Conservation (phyloP, 495 filamentous ascomycete species). For the Lepidopterella palustris region DNA sequence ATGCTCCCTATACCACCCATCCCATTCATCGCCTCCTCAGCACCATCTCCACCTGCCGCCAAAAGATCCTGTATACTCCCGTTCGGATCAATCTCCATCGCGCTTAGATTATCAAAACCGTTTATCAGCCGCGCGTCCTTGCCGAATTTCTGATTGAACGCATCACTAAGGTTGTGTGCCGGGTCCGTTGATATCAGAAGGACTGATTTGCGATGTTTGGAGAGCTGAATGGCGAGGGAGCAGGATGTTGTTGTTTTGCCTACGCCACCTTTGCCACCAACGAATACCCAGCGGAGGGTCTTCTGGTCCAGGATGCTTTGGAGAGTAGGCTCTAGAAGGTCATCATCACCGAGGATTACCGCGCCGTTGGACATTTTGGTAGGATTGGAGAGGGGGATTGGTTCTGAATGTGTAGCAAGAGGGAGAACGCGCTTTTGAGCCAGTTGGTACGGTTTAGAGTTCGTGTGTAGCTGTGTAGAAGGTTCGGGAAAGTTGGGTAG, state of each 20-base stretch:
- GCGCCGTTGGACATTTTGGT: conserved; percentile 52
- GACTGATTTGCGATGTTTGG: conserved; percentile 89
- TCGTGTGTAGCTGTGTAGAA: background rate
- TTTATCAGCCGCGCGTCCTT: conserved; percentile 92
- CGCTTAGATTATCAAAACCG: conserved; percentile 88
- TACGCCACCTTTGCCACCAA: conserved; percentile 98
- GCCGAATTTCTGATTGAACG: conserved; percentile 97
- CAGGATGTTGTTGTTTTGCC: conserved; percentile 99
- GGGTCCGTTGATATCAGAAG: conserved; percentile 97
- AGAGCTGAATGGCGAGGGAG: conserved; percentile 96
- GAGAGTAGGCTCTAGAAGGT: conserved; percentile 81
- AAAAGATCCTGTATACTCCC: conserved; percentile 95
- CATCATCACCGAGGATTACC: conserved; percentile 60
- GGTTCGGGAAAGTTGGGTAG: conserved; percentile 1
- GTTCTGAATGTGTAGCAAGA: background rate
- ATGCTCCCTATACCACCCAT: conserved; percentile 61
- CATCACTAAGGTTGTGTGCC: conserved; percentile 96
- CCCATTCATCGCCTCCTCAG: conserved; percentile 58
- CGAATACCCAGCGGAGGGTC: conserved; percentile 97
- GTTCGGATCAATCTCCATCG: conserved; percentile 99
- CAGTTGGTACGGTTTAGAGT: background rate
- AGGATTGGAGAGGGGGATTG: conserved; percentile 2
- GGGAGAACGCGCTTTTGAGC: background rate
- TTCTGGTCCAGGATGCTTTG: conserved; percentile 91
- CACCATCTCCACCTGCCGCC: conserved; percentile 69